A percentile compares a stretch with the other conserved stretches of the same genome.
phyloP scores from a whole-genome alignment of 345 rosid species.

The Trapa bicornis region DNA sequence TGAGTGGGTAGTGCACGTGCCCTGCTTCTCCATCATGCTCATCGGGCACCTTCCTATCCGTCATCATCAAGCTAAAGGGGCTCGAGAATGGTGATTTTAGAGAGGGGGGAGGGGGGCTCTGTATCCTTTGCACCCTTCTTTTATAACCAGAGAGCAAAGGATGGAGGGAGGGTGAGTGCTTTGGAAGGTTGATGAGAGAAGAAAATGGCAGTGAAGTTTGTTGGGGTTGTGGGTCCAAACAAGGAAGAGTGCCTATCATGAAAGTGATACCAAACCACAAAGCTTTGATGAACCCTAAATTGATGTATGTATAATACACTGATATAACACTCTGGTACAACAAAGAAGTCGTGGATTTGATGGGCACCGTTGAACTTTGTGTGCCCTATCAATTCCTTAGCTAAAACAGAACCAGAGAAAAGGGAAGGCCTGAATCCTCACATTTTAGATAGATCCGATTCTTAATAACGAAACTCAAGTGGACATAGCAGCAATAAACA shows the following conservation, averaged over 20 bases:
- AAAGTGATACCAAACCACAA: not conserved
- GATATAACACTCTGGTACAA: no score
- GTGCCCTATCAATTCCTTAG: no score
- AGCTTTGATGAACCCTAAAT: not conserved
- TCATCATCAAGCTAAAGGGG: no score
- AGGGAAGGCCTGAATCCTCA: no score
- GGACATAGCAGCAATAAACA: no score
- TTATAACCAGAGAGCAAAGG: not conserved
- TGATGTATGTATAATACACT: not conserved
- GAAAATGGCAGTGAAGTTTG: not conserved
- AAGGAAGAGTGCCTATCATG: not conserved
- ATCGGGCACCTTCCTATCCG: slow-evolving; percentile 15
- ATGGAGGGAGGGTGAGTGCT: not conserved
- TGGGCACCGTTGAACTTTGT: no score
- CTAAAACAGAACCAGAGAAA: no score
- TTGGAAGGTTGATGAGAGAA: not conserved
- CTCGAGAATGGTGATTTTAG: no score
- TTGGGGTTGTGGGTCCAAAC: slow-evolving; percentile 1
- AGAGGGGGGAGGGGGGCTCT: not conserved
- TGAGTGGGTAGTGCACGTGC: slow-evolving; percentile 99
- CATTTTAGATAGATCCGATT: no score
- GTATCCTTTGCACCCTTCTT: not conserved
- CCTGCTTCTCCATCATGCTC: slow-evolving; percentile 99
- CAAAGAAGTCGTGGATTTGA: no score
- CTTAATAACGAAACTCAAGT: no score